Conservation (phyloP, 306 rosid genomes). For the Crotalaria pallida region DNA sequence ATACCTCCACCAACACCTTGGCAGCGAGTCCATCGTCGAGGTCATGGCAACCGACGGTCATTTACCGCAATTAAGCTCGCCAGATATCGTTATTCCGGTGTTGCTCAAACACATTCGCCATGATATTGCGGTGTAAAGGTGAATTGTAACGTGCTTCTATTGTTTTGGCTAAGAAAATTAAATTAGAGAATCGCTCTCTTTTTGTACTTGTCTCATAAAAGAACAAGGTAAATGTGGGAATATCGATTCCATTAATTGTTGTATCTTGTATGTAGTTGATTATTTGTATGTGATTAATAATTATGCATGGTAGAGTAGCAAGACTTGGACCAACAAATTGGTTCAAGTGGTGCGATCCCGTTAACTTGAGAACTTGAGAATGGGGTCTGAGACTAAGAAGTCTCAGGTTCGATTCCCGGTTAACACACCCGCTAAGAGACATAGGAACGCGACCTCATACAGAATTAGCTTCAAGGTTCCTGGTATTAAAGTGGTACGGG, state of each 20-base stretch:
- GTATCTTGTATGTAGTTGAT: background rate
- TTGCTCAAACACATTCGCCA: constrained; percentile 57
- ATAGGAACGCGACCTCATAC: too few species aligned
- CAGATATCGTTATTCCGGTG: constrained; percentile 66
- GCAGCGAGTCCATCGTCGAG: constrained; percentile 64
- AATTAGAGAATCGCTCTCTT: background rate
- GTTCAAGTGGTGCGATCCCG: too few species aligned
- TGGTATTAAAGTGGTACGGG: too few species aligned
- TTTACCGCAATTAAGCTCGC: constrained; percentile 85
- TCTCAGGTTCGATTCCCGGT: too few species aligned
- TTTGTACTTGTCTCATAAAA: background rate
- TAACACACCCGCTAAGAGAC: too few species aligned
- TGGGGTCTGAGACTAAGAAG: too few species aligned
- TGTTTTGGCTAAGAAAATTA: too few species aligned
- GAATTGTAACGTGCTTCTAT: background rate
- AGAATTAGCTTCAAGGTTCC: too few species aligned
- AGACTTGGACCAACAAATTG: too few species aligned
- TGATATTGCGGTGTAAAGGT: constrained; percentile 34
- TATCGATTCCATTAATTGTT: background rate
- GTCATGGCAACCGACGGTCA: constrained; percentile 76
- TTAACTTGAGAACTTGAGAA: too few species aligned
- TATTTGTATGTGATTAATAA: too few species aligned
- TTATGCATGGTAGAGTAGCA: background rate
- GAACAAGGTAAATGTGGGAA: background rate
- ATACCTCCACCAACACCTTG: constrained; percentile 58